Conservation (phyloP, 768 basidiomycete genomes). For the Gloeopeniophorella convolvens region DNA sequence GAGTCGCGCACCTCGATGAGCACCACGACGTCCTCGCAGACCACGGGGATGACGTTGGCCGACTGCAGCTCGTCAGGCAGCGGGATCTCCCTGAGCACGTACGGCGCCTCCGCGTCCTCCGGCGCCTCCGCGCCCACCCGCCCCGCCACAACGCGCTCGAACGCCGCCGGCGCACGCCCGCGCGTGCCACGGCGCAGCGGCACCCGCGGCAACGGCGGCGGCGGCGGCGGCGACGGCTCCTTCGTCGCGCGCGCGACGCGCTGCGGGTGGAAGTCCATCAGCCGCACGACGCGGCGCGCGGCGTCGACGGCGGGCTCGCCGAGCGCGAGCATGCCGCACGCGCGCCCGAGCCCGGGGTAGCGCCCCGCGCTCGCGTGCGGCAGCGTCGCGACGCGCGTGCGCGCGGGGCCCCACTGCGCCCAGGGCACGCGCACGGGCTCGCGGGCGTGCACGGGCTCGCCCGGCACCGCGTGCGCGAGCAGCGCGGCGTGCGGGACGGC, state of each 20-base stretch:
- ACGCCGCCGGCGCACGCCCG: too few relatives aligned
- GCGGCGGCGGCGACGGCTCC: background rate
- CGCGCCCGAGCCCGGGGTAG: background rate
- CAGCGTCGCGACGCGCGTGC: background rate
- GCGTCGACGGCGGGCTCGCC: background rate
- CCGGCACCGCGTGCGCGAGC: background rate
- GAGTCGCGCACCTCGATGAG: constrained; percentile 1
- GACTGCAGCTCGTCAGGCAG: background rate
- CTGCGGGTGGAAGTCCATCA: background rate
- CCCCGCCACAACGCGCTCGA: too few relatives aligned
- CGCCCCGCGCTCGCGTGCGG: background rate
- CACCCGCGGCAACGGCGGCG: background rate
- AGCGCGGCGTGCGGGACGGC: background rate
- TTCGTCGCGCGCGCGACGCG: background rate
- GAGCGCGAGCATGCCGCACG: background rate
- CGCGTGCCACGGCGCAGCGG: too few relatives aligned
- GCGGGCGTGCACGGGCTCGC: background rate
- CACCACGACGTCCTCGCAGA: constrained; percentile 7
- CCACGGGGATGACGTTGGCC: background rate
- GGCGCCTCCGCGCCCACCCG: too few relatives aligned
- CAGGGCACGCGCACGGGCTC: background rate
- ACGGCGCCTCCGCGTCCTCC: background rate
- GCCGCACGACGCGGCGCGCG: background rate
- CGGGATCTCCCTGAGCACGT: background rate
- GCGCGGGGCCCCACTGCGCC: background rate